These are phyloP conservation scores for Cystobasidium onofrii DNA, from an alignment of 768 basidiomycete species.

Conservation along the genomic window DNA sequence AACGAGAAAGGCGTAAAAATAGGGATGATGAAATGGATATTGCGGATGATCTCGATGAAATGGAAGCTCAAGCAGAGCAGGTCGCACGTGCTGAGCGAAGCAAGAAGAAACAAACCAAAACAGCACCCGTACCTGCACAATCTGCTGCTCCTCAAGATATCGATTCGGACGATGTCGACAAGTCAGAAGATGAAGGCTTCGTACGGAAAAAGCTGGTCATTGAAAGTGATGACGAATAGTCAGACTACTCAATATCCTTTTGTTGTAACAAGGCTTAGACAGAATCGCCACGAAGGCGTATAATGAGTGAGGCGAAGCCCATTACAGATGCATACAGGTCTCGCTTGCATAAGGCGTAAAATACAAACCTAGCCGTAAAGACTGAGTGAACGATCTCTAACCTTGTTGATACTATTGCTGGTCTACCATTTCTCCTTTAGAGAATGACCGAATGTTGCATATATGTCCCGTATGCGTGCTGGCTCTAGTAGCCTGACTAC, in stretches of 20 bases:
- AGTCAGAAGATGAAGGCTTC: slow-evolving; percentile 10
- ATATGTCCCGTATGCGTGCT: not conserved
- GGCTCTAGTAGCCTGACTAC: not conserved
- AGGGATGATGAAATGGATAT: slow-evolving; percentile 4
- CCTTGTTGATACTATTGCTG: not conserved
- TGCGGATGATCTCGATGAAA: slow-evolving; percentile 30
- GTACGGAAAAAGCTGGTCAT: slow-evolving; percentile 28
- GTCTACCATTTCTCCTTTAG: slow-evolving; percentile 3
- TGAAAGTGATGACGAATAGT: slow-evolving; percentile 32
- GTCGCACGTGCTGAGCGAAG: slow-evolving; percentile 11
- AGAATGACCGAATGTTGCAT: not conserved
- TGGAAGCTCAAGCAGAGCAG: slow-evolving; percentile 31
- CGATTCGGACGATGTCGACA: slow-evolving; percentile 22
- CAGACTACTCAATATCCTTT: too few species aligned
- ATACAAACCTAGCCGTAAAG: not conserved
- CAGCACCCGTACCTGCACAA: not conserved
- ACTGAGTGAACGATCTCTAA: not conserved
- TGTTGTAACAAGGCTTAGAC: not conserved
- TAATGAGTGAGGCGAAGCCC: not conserved
- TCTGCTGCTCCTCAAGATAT: not conserved
- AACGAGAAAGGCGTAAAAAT: not conserved
- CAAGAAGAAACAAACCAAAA: slow-evolving; percentile 1
- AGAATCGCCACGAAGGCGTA: too few species aligned
- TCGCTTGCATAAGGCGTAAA: not conserved
- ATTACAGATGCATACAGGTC: too few species aligned